Conservation (phyloP, 2,329 filamentous ascomycete species). For the Lasiodiplodia gonubiensis region DNA sequence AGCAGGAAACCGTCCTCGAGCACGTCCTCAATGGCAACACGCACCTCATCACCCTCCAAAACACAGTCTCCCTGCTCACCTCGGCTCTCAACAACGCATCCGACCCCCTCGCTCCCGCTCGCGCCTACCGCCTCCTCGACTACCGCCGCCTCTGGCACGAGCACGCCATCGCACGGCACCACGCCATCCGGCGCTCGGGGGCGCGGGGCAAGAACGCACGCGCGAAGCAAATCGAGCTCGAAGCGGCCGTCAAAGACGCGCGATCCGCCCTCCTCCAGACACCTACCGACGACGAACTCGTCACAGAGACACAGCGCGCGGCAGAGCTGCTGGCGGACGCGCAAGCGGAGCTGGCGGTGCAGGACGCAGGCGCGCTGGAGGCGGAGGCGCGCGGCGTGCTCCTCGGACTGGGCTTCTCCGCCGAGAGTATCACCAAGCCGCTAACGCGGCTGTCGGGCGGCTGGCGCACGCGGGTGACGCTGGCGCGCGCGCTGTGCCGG, state of each 20-base stretch:
- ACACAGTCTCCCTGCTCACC: constrained; percentile 1
- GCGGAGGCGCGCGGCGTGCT: constrained; percentile 54
- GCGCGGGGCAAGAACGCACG: constrained; percentile 74
- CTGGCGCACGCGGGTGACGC: constrained; percentile 51
- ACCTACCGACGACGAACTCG: neutral
- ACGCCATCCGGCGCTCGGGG: constrained; percentile 75
- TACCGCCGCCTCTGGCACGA: constrained; percentile 67
- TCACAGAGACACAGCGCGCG: constrained; percentile 69
- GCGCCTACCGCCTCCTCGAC: constrained; percentile 65
- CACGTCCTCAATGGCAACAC: constrained; percentile 14
- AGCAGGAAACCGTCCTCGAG: neutral
- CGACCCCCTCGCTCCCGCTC: constrained; percentile 64
- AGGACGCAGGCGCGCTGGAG: constrained; percentile 49
- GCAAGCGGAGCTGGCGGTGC: constrained; percentile 67
- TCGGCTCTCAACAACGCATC: constrained; percentile 30
- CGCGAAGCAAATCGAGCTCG: constrained; percentile 73
- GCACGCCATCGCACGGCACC: constrained; percentile 73
- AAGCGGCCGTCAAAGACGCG: constrained; percentile 67
- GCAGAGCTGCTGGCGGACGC: constrained; percentile 72
- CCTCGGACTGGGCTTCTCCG: constrained; percentile 72
- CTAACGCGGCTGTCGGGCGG: constrained; percentile 74
- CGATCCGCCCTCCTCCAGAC: constrained; percentile 28
- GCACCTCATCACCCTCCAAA: neutral
- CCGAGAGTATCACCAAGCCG: constrained; percentile 63
- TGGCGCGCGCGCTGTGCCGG: constrained; percentile 67